Base-by-base conservation (phyloP, 768 basidiomycete genomes). In the Gelatoporia subvermispora region DNA sequence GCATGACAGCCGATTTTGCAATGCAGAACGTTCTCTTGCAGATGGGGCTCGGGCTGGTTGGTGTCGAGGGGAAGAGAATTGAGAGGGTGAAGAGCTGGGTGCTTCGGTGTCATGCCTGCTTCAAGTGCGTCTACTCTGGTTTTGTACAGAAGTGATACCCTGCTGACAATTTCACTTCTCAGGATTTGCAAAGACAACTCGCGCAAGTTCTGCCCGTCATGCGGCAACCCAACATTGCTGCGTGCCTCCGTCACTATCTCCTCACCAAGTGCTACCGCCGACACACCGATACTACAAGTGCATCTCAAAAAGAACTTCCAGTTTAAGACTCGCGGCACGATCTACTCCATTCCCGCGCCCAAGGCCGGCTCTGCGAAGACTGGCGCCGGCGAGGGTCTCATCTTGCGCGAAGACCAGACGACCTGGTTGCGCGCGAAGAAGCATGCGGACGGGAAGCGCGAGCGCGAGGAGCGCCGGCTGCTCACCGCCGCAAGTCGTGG, bases 1-100 rank as follows among this genome's bases (percentile, higher is more conserved):
- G 94, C 64, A 93, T 98, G 88, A 98, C 96, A 8, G 90, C 90
- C 18, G 96, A 99, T 77, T 98, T 93, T 65, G 96, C 96, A 16
- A 96, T 99, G 84, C 96, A 99, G 68, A 99, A 99, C 60, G 91
- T 98, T 18, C 68, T 95, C 54, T 68, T 99, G 43, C 94, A 96
- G 65, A 93, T 98, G 88, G 88, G 88, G 0, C 68, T 99, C 53
- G 88, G 85, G 52, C 74, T 98, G 23, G 84, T 99, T 10, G 85
- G 93, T 8, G 78, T 88, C 7, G 92, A 93, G 53, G 96, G 96
- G 4, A 94, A 86, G 70, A 76, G 81, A 56, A 95, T 99, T 50
- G 79, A 87, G 54, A 88, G 81, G 59, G 84, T 98, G 22, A 93
- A 94, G 68, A 98, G 83, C 50, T 98, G 93, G 91, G 92, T 98